phyloP scores from a whole-genome alignment of 352 stramenopile genomes.

The Phytophthora quininea region DNA sequence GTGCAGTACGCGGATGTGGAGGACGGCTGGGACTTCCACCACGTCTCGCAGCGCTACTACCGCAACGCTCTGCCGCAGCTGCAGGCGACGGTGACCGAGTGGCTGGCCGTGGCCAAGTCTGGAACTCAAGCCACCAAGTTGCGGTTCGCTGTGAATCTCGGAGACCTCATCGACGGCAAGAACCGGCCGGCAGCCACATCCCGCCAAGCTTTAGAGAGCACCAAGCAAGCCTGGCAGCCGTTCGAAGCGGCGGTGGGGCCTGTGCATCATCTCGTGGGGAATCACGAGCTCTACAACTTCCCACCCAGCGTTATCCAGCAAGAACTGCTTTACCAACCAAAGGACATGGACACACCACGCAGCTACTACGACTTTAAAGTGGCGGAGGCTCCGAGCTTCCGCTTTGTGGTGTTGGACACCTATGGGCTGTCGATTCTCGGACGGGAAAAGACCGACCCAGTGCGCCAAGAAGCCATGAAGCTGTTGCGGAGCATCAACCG shows the following conservation, averaged over 20 bases:
- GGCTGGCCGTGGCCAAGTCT: conserved; percentile 44
- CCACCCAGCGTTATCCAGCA: conserved; percentile 44
- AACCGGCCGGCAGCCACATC: conserved; percentile 57
- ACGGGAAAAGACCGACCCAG: conserved; percentile 45
- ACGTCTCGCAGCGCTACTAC: conserved; percentile 71
- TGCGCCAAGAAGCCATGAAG: conserved; percentile 45
- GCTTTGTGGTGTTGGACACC: conserved; percentile 74
- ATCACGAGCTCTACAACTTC: conserved; percentile 90
- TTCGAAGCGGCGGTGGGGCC: conserved; percentile 54
- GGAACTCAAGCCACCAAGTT: conserved; percentile 31
- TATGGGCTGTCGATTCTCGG: conserved; percentile 76
- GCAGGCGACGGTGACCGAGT: conserved; percentile 48
- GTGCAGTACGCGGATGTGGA: conserved; percentile 87
- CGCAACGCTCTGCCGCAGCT: conserved; percentile 67
- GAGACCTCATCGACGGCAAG: conserved; percentile 85
- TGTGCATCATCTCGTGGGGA: conserved; percentile 82
- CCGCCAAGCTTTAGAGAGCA: conserved; percentile 46
- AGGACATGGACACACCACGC: conserved; percentile 12
- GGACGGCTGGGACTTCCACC: conserved; percentile 81
- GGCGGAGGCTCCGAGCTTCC: conserved; percentile 41
- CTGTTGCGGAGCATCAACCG: conserved; percentile 58
- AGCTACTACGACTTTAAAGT: conserved; percentile 77
- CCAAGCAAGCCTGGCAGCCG: conserved; percentile 41
- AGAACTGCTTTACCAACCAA: conserved; percentile 46
- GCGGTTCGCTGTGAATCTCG: conserved; percentile 76